phyloP scores from a whole-genome alignment of 2,329 filamentous ascomycete species.

The Venturia asperata region DNA sequence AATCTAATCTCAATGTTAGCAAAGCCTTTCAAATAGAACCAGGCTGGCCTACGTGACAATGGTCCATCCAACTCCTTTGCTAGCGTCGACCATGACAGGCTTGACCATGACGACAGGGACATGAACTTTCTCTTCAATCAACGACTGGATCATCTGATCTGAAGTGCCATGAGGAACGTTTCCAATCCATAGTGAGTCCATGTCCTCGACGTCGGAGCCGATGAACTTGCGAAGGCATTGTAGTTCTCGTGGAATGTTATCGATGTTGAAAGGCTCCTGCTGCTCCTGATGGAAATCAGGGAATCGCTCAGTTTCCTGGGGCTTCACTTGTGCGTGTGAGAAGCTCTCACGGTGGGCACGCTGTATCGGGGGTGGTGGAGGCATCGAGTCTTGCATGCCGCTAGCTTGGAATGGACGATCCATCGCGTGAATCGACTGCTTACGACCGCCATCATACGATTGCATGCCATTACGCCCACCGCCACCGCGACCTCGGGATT shows the following conservation, averaged over 20 bases:
- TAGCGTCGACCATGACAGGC: background rate
- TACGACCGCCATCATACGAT: background rate
- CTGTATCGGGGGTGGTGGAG: background rate
- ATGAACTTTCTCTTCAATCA: constrained; percentile 41
- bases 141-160: constrained; percentile 38
- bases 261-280: background rate
- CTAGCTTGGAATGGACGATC: background rate
- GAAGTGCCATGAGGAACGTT: constrained; percentile 5
- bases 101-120: constrained; percentile 5
- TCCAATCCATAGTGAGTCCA: constrained; percentile 12
- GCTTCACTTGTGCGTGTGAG: background rate
- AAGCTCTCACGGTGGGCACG: background rate
- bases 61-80: constrained; percentile 5
- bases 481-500: background rate
- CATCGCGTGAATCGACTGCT: background rate
- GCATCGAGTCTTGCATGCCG: background rate
- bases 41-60: background rate
- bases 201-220: constrained; percentile 15
- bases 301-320: constrained; percentile 8
- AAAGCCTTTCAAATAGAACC: background rate
- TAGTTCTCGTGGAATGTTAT: constrained; percentile 5
- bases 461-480: background rate
- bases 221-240: constrained; percentile 11
- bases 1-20: background rate
- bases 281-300: constrained; percentile 2